Evolutionary conservation across 225 moss, liverwort and hornwort species (phyloP).

Genomic region (Physcomitrium patens): DNA sequence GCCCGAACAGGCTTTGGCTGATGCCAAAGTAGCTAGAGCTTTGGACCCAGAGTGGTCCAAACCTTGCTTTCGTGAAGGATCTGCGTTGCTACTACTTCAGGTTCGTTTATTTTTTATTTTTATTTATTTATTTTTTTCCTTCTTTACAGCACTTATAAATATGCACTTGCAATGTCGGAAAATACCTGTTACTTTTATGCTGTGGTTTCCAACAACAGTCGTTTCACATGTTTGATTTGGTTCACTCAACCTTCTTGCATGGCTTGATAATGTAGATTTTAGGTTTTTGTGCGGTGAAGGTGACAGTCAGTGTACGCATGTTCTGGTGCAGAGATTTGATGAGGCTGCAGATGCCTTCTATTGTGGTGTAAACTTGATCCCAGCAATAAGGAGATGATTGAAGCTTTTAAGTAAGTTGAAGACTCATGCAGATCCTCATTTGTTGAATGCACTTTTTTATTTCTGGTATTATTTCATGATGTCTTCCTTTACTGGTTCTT

Average conservation of each 20-base stretch:
- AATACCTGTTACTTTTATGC: background rate
- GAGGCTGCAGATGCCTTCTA: too few species aligned
- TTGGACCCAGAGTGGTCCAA: conserved; percentile 87
- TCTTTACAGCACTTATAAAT: background rate
- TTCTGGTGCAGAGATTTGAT: too few species aligned
- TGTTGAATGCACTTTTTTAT: background rate
- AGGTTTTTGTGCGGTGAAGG: background rate
- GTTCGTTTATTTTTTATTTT: conserved; percentile 23
- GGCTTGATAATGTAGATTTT: background rate
- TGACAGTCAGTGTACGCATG: conserved; percentile 19
- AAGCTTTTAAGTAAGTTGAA: too few species aligned
- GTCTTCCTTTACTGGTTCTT: background rate
- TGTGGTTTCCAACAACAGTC: background rate
- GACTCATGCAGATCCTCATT: conserved; percentile 13
- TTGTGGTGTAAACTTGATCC: too few species aligned
- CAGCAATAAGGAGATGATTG: too few species aligned
- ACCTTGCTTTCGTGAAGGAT: conserved; percentile 90
- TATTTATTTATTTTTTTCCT: background rate
- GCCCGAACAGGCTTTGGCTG: conserved; percentile 79
- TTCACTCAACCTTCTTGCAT: background rate
- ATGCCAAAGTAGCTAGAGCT: conserved; percentile 76
- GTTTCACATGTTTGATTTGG: too few species aligned
- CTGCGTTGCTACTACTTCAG: conserved; percentile 78
- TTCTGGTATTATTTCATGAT: conserved; percentile 13
- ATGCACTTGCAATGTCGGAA: too few species aligned